Evolutionary conservation across 805 yeast species (phyloP).

Genomic region (Starmerella riodocensis): DNA sequence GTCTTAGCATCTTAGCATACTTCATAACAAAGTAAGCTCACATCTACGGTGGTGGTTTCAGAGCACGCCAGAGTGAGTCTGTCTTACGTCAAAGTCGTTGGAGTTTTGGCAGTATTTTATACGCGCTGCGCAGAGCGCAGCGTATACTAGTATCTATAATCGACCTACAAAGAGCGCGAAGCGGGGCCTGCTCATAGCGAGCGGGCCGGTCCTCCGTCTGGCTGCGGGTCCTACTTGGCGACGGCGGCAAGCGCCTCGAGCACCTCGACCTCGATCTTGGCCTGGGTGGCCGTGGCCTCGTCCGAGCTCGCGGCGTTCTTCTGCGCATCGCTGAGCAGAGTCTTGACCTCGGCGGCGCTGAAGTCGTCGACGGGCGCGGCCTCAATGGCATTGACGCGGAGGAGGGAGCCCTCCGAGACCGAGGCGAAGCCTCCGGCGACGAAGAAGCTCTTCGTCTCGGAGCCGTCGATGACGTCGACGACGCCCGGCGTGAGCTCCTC

Average conservation of each 20-base stretch:
- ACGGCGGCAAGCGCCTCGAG: conserved; percentile 82
- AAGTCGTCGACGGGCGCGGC: conserved; percentile 86
- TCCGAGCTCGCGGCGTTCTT: conserved; percentile 73
- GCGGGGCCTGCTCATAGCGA: too few species aligned
- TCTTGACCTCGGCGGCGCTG: conserved; percentile 61
- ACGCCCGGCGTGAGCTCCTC: conserved; percentile 96
- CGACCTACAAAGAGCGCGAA: too few species aligned
- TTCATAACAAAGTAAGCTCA: too few species aligned
- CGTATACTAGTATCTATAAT: too few species aligned
- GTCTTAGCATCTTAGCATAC: too few species aligned
- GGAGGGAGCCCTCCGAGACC: conserved; percentile 84
- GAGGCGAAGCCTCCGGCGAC: conserved; percentile 95
- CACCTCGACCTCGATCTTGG: conserved; percentile 89
- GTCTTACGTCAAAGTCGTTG: too few species aligned
- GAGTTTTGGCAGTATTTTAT: too few species aligned
- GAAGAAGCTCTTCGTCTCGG: conserved; percentile 67
- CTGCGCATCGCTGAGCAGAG: conserved; percentile 82
- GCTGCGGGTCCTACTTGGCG: conserved; percentile 42
- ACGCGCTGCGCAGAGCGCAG: too few species aligned
- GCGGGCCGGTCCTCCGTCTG: not conserved
- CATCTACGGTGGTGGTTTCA: too few species aligned
- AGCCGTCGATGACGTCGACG: conserved; percentile 73
- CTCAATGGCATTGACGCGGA: conserved; percentile 86
- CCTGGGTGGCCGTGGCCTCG: conserved; percentile 83
- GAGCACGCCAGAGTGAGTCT: too few species aligned